Percentiles rank a stretch among this genome's conserved stretches.
These are phyloP conservation scores for Pleurotus djamor DNA, from an alignment of 768 basidiomycete genomes.

Conservation along the genomic window DNA sequence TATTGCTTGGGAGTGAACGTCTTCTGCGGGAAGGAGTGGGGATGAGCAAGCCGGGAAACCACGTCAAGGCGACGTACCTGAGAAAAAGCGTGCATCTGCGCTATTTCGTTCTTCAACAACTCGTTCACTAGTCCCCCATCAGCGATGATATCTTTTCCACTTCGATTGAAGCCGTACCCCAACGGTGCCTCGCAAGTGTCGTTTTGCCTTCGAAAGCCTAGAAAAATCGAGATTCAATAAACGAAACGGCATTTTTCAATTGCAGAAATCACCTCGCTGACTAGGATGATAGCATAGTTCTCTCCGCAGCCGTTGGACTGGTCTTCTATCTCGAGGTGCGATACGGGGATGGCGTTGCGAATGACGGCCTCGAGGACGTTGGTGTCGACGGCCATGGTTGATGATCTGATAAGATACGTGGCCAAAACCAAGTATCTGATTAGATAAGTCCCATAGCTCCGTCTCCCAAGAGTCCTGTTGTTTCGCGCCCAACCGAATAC, in stretches of 20 bases:
- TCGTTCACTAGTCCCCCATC: constrained; percentile 61
- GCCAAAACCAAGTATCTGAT: not conserved
- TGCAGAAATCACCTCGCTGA: constrained; percentile 58
- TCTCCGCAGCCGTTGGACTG: constrained; percentile 81
- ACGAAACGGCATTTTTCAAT: constrained; percentile 2
- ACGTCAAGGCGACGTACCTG: constrained; percentile 50
- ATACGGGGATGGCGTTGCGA: constrained; percentile 58
- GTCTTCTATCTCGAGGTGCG: constrained; percentile 73
- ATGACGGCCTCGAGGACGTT: constrained; percentile 61
- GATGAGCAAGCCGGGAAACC: not conserved
- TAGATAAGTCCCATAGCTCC: not conserved
- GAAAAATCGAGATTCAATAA: not conserved
- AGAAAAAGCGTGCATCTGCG: constrained; percentile 85
- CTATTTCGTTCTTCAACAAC: constrained; percentile 67
- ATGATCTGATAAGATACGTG: constrained; percentile 2
- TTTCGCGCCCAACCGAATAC: too few species aligned
- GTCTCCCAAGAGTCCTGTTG: not conserved
- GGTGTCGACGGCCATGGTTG: constrained; percentile 59
- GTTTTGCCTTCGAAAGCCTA: constrained; percentile 78
- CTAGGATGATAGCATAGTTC: constrained; percentile 70
- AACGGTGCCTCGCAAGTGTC: constrained; percentile 73
- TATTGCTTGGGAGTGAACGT: constrained; percentile 72
- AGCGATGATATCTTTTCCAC: not conserved
- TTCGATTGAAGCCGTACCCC: constrained; percentile 41
- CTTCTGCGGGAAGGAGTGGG: constrained; percentile 43